These are phyloP conservation scores for Omphalea diandra DNA, from an alignment of 441 rosid species.

Conservation along the genomic window DNA sequence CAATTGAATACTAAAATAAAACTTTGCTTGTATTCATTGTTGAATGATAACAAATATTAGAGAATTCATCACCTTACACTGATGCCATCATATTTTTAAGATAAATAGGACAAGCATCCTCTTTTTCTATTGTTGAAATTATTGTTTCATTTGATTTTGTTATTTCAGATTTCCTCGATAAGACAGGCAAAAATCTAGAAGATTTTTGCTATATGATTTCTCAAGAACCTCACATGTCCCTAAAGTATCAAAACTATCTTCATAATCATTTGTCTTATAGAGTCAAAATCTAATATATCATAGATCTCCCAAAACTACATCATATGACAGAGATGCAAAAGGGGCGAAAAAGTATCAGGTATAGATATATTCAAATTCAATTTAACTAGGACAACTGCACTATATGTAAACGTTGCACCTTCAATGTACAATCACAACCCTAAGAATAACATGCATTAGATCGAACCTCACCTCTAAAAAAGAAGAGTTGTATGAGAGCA, in stretches of 20 bases:
- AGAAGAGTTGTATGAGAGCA: no score
- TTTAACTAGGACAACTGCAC: slow-evolving; percentile 66
- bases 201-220: slow-evolving; percentile 48
- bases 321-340: slow-evolving; percentile 73
- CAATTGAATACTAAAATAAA: slow-evolving; percentile 4
- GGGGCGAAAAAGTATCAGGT: slow-evolving; percentile 80
- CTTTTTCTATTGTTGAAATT: slow-evolving; percentile 50
- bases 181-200: slow-evolving; percentile 37
- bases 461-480: no score
- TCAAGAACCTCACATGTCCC: slow-evolving; percentile 44
- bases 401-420: slow-evolving; percentile 50
- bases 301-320: slow-evolving; percentile 47
- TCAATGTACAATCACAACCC: no score
- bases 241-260: slow-evolving; percentile 44
- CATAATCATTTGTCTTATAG: slow-evolving; percentile 40
- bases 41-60: not conserved
- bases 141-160: slow-evolving; percentile 45
- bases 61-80: not conserved
- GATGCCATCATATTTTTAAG: slow-evolving; percentile 62
- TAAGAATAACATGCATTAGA: no score
- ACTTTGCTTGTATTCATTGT: no score
- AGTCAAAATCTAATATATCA: slow-evolving; percentile 43
- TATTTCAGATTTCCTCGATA: slow-evolving; percentile 40
- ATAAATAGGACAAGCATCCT: slow-evolving; percentile 89
- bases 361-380: slow-evolving; percentile 60